phyloP scores from a whole-genome alignment of 805 yeast genomes.

The Barnettozyma pratensis region DNA sequence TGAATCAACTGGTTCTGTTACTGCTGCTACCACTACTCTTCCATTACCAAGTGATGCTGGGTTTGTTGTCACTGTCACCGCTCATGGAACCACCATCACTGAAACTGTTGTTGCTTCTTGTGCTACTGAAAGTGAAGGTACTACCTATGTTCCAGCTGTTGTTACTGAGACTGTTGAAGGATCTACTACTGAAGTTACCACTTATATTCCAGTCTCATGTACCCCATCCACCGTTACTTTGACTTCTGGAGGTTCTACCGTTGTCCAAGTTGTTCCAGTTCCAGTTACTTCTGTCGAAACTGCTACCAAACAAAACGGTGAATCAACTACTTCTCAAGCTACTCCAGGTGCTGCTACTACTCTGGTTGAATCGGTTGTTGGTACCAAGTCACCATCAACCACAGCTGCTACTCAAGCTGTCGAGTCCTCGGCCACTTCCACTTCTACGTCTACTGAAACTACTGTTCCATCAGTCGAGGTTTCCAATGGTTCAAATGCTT shows the following conservation, averaged over 20 bases:
- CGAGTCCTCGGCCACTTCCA: too few species aligned
- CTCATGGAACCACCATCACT: slow-evolving; percentile 12
- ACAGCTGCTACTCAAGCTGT: too few species aligned
- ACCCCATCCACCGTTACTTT: neutral
- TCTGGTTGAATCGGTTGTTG: neutral
- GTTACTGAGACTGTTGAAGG: neutral
- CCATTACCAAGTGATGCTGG: neutral
- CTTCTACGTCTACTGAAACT: neutral
- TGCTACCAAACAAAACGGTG: too few species aligned
- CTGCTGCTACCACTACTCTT: neutral
- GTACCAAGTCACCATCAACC: too few species aligned
- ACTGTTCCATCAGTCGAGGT: neutral
- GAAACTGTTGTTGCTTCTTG: neutral
- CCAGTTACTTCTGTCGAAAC: neutral
- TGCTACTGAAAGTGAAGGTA: neutral
- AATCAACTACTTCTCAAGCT: neutral
- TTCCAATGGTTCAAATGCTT: neutral
- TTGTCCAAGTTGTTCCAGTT: neutral
- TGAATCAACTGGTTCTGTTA: slow-evolving; percentile 1
- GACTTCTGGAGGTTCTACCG: neutral
- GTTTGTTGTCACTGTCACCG: slow-evolving; percentile 24
- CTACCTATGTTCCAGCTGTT: neutral
- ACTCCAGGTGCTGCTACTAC: neutral
- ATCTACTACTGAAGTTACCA: neutral
- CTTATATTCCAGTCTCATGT: neutral